Conservation (phyloP, 331 rosid species). For the Prunus yedoensis region DNA sequence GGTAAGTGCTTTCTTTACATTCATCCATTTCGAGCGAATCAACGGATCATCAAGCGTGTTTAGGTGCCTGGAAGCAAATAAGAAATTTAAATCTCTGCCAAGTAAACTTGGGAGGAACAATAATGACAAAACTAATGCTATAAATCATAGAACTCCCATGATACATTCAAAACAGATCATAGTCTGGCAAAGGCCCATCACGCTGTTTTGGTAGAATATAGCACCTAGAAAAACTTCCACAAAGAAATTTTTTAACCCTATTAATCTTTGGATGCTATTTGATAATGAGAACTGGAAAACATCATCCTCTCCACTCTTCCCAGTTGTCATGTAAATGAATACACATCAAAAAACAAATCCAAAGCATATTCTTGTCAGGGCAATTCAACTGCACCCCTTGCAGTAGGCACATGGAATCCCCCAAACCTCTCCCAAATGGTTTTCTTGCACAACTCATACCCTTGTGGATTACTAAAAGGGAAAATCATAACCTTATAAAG, state of each 20-base stretch:
- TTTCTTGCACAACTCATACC: background rate
- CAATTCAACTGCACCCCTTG: background rate
- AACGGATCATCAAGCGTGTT: constrained; percentile 76
- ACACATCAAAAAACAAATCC: background rate
- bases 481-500: background rate
- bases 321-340: background rate
- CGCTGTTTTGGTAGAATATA: background rate
- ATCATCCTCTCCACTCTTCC: background rate
- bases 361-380: background rate
- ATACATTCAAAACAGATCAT: background rate
- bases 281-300: background rate
- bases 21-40: constrained; percentile 94
- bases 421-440: background rate
- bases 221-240: background rate
- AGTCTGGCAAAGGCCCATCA: background rate
- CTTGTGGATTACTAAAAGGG: background rate
- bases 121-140: background rate
- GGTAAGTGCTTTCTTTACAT: constrained; percentile 81
- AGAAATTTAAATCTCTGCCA: constrained; percentile 6
- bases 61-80: constrained; percentile 54
- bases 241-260: background rate
- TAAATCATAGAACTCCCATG: background rate
- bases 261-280: background rate
- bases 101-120: background rate
- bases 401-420: background rate